A percentile compares a stretch with the other conserved stretches of the same genome.
phyloP scores from a whole-genome alignment of 2,329 filamentous ascomycete species.

The Byssothecium circinans region DNA sequence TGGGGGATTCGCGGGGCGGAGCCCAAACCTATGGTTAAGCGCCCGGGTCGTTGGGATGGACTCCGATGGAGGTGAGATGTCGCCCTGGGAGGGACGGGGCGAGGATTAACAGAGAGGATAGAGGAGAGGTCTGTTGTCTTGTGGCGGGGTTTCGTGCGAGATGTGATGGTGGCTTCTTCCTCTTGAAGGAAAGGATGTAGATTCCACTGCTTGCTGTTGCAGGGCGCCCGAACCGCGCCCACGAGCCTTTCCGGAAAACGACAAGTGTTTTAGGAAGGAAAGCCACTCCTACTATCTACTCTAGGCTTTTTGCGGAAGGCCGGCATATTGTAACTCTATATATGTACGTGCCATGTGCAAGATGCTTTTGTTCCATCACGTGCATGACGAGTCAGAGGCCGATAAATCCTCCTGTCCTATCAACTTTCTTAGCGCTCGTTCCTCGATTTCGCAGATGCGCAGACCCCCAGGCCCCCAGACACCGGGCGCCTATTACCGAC shows the following conservation, averaged over 20 bases:
- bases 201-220: too few species aligned
- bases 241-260: too few species aligned
- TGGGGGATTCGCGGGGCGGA: conserved; percentile 6
- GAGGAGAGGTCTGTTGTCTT: too few species aligned
- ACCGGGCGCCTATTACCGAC: background rate
- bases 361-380: background rate
- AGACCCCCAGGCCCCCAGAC: too few species aligned
- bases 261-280: too few species aligned
- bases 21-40: conserved; percentile 23
- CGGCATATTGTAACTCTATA: background rate
- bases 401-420: conserved; percentile 5
- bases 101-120: background rate
- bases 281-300: background rate
- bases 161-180: too few species aligned
- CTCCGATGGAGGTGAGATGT: background rate
- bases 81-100: background rate
- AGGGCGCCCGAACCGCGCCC: too few species aligned
- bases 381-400: conserved; percentile 1
- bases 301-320: background rate
- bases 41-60: conserved; percentile 6
- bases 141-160: too few species aligned
- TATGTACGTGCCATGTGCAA: too few species aligned
- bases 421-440: background rate
- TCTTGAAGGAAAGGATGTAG: too few species aligned
- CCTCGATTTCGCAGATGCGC: too few species aligned